phyloP scores from a whole-genome alignment of 1,139 yeast genomes.

The Candida sp. region DNA sequence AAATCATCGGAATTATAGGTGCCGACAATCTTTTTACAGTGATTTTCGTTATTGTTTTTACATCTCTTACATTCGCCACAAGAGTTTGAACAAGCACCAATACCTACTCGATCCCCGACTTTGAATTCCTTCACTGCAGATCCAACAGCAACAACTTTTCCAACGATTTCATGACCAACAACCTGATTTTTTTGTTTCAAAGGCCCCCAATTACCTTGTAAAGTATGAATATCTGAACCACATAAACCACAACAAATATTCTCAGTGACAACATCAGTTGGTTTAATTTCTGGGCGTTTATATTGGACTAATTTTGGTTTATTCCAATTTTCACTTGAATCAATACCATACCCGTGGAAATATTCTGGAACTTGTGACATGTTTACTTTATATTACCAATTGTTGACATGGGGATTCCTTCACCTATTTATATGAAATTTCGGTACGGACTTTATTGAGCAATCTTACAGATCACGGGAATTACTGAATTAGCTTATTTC shows the following conservation, averaged over 20 bases:
- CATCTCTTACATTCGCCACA: conserved; percentile 52
- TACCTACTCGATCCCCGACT: conserved; percentile 60
- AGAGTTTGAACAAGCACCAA: conserved; percentile 51
- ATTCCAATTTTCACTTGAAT: conserved; percentile 34
- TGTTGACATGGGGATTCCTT: background rate
- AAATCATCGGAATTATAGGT: conserved; percentile 45
- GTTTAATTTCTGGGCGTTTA: conserved; percentile 33
- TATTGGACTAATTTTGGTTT: conserved; percentile 39
- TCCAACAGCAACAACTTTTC: conserved; percentile 52
- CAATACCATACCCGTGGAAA: conserved; percentile 44
- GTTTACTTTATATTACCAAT: no score
- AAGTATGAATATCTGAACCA: conserved; percentile 54
- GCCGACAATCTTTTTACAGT: conserved; percentile 37
- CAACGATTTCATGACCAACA: conserved; percentile 54
- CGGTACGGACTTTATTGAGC: no score
- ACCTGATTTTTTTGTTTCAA: conserved; percentile 21
- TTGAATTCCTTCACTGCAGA: conserved; percentile 40
- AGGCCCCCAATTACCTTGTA: conserved; percentile 40
- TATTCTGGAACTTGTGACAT: conserved; percentile 21
- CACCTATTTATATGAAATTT: no score
- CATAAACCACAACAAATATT: conserved; percentile 57
- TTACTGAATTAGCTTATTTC: background rate
- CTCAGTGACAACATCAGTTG: conserved; percentile 44
- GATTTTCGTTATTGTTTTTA: conserved; percentile 41
- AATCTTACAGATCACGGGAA: no score